Percentiles rank a stretch among this genome's conserved stretches.
Conservation (phyloP, 2,329 filamentous ascomycete genomes). For the Ophiosphaerella korrae region DNA sequence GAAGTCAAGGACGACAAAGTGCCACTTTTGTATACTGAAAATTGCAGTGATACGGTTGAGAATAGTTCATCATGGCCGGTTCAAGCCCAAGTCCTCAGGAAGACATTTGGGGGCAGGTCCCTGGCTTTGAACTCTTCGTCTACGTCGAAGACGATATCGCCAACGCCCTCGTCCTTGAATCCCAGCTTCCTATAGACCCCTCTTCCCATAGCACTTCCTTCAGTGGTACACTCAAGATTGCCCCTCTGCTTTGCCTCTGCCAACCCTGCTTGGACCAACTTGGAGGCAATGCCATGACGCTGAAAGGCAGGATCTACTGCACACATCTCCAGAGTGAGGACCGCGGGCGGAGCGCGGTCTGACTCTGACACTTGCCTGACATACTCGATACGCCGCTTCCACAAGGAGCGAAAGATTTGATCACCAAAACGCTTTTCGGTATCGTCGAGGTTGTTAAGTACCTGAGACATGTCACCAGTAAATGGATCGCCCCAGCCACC, state of each 20-base stretch:
- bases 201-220: slow-evolving; percentile 44
- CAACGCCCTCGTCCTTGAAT: slow-evolving; percentile 38
- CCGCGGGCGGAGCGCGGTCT: slow-evolving; percentile 47
- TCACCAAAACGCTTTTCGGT: slow-evolving; percentile 53
- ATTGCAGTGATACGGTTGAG: not conserved
- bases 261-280: slow-evolving; percentile 41
- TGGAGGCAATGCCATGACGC: slow-evolving; percentile 47
- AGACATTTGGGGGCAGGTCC: slow-evolving; percentile 42
- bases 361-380: slow-evolving; percentile 33
- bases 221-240: slow-evolving; percentile 43
- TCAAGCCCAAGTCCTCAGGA: slow-evolving; percentile 38
- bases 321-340: slow-evolving; percentile 53
- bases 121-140: slow-evolving; percentile 41
- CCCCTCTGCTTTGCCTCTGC: slow-evolving; percentile 43
- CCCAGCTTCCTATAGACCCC: slow-evolving; percentile 39
- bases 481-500: slow-evolving; percentile 54
- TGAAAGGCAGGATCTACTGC: slow-evolving; percentile 61
- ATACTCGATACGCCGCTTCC: slow-evolving; percentile 47
- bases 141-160: slow-evolving; percentile 37
- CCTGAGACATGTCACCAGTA: slow-evolving; percentile 17
- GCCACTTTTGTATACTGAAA: too few relatives aligned
- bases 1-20: slow-evolving; percentile 21
- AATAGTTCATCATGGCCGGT: not conserved
- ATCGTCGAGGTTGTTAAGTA: slow-evolving; percentile 47
- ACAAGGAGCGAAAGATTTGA: slow-evolving; percentile 54